phyloP scores from a whole-genome alignment of 2,329 filamentous ascomycete species.

The Bipolaris bicolor region DNA sequence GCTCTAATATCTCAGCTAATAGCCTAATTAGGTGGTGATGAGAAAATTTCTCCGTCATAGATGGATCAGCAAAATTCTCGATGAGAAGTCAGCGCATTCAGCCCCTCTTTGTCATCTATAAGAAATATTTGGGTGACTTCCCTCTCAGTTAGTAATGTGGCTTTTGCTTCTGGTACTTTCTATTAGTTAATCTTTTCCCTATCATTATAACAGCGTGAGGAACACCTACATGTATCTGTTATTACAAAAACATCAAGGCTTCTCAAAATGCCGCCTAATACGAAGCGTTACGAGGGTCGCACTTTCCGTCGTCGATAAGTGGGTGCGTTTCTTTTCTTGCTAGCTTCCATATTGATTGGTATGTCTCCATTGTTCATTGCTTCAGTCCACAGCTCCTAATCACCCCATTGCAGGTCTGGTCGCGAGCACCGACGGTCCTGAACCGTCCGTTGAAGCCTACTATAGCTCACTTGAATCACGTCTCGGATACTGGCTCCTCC shows the following conservation, averaged over 20 bases:
- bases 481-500: slow-evolving; percentile 44
- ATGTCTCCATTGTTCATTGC: slow-evolving; percentile 1
- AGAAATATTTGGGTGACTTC: too few species aligned
- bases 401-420: slow-evolving; percentile 10
- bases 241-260: slow-evolving; percentile 5
- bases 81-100: too few species aligned
- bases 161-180: too few species aligned
- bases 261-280: slow-evolving; percentile 7
- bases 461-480: slow-evolving; percentile 54
- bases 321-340: slow-evolving; percentile 8
- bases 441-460: slow-evolving; percentile 8
- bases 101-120: too few species aligned
- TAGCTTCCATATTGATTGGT: slow-evolving; percentile 8
- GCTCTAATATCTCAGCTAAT: too few species aligned
- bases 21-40: too few species aligned
- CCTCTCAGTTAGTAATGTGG: too few species aligned
- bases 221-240: slow-evolving; percentile 2
- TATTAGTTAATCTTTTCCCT: too few species aligned
- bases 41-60: too few species aligned
- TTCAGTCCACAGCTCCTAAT: slow-evolving; percentile 5
- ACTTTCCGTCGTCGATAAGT: slow-evolving; percentile 8
- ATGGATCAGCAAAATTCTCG: too few species aligned
- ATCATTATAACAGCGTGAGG: too few species aligned
- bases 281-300: slow-evolving; percentile 2
- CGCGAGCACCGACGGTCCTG: slow-evolving; percentile 8